phyloP scores from a whole-genome alignment of 345 rosid genomes.

The Mallotus nudiflorus region DNA sequence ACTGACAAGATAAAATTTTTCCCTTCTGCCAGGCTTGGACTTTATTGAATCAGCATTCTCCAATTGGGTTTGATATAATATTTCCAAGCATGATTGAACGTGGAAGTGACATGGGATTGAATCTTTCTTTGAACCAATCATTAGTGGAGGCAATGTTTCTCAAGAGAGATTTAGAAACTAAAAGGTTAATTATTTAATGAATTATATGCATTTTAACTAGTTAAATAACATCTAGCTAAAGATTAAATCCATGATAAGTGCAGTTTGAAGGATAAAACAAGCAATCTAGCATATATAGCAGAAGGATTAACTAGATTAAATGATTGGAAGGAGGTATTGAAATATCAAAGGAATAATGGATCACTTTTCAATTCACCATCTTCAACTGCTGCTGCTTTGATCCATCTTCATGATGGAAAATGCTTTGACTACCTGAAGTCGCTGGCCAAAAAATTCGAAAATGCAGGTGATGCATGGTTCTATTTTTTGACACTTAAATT shows the following conservation, averaged over 20 bases:
- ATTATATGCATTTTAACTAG: background rate
- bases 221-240: too few species aligned
- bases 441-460: background rate
- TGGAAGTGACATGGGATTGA: background rate
- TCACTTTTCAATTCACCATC: conserved; percentile 10
- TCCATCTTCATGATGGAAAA: background rate
- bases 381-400: conserved; percentile 2
- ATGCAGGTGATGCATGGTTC: background rate
- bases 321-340: background rate
- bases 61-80: conserved; percentile 16
- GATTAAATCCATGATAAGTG: too few species aligned
- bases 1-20: too few species aligned
- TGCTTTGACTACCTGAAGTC: background rate
- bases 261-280: background rate
- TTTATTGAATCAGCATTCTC: conserved; percentile 9
- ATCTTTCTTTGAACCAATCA: background rate
- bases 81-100: conserved; percentile 11
- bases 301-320: background rate
- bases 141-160: background rate
- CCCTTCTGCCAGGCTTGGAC: background rate
- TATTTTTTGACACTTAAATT: too few species aligned
- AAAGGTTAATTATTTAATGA: background rate
- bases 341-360: conserved; percentile 5
- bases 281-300: background rate
- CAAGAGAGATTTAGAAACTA: background rate